Base-by-base conservation (phyloP, 805 yeast genomes). In the Saccharomycopsis capsularis region DNA sequence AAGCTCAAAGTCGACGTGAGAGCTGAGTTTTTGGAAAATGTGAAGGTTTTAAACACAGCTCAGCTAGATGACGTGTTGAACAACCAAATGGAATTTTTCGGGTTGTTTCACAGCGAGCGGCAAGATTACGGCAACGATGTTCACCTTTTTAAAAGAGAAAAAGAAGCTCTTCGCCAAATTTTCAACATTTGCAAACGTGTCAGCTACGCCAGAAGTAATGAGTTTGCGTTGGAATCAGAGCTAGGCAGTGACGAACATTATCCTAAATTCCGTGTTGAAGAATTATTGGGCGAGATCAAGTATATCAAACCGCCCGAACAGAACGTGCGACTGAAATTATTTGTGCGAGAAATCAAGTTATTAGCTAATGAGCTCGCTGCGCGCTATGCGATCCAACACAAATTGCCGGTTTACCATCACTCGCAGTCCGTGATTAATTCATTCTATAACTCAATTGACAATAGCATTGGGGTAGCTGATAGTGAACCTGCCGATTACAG, bases 341-440 rank as follows among this genome's bases (percentile, higher is more conserved):
- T 63, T 35, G 34, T 55, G 23, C 55, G 53, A 18, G 68, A 61
- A 50, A 38, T 61, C 1, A 42, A 54, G 27, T 24, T 62, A 6
- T 43, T 67, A 34, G 54, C 66, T n/a, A 66, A 68, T 42, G 68
- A 68, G 45, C 43, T 61, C 25, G 51, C 65, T 21, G 56, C 67
- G 1, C 39, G 50, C n/a, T 67, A 55, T 51, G 61, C 65, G 21
- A 19, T 44, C 1, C 42, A 55, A 4, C 51, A 64, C 7, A 48
- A 56, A 2, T 48, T 68, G 2, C 59, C 62, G 3, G 42, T 68
- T 3, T 48, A 61, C 13, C 55, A 55, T 23, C 54, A 64, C 47
- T 64, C 53, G 56, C 70, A 59, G 46, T 47, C 34, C 11, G 67
- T 13, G 51, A 53, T 40, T 39, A 50, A 36, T 1, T 47, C 50